Evolutionary conservation across 495 filamentous ascomycete genomes (phyloP).

Genomic region (Xylaria acuta): DNA sequence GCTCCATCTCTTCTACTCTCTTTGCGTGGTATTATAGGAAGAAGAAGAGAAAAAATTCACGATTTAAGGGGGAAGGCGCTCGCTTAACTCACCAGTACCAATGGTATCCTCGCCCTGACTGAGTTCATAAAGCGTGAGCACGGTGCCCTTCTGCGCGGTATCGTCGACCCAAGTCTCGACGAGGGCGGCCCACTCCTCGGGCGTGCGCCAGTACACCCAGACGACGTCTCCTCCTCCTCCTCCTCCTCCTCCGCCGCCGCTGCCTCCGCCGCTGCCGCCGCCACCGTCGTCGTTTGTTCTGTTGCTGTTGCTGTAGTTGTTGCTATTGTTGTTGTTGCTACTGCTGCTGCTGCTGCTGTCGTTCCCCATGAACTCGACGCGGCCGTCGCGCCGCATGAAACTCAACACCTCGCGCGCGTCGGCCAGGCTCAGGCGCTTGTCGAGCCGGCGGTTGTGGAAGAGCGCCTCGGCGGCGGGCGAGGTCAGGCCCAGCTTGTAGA

Average conservation of each 20-base stretch:
- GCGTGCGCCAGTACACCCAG: constrained; percentile 56
- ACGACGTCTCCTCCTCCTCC: constrained; percentile 44
- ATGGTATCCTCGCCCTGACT: constrained; percentile 51
- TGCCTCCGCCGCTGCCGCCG: too few species aligned
- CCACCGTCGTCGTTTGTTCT: too few species aligned
- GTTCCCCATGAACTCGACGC: constrained; percentile 76
- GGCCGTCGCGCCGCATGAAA: constrained; percentile 71
- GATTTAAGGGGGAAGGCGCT: not conserved
- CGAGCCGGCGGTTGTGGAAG: constrained; percentile 59
- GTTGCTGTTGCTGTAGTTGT: too few species aligned
- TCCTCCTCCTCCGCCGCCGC: too few species aligned
- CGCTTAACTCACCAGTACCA: constrained; percentile 44
- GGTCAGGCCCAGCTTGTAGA: constrained; percentile 74
- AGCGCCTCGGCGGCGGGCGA: constrained; percentile 41
- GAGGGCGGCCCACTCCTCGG: constrained; percentile 55
- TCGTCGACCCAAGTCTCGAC: constrained; percentile 55
- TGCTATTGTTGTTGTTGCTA: too few species aligned
- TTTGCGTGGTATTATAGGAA: not conserved
- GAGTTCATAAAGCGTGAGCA: constrained; percentile 58
- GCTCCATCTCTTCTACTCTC: not conserved
- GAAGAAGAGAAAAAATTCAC: not conserved
- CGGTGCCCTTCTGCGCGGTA: constrained; percentile 53
- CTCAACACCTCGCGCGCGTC: constrained; percentile 74
- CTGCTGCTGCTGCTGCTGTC: too few species aligned
- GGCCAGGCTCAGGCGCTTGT: constrained; percentile 62